Base-by-base conservation (phyloP, 257 asterid genomes). In the Penstemon newberryi region DNA sequence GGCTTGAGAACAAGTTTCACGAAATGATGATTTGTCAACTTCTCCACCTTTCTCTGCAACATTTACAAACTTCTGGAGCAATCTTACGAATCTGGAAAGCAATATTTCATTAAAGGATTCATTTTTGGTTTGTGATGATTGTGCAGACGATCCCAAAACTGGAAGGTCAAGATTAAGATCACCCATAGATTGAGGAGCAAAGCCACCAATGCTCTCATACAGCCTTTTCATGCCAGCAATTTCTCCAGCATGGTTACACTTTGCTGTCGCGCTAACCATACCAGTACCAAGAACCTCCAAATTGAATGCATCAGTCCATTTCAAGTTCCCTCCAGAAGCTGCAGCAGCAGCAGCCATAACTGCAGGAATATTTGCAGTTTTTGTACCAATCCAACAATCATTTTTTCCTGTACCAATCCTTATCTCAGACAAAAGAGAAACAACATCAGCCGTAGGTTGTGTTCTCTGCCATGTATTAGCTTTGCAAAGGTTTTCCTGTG, bases 331-430 rank as follows among this genome's bases (percentile, higher is more conserved):
- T 40, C 99, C 99, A 3, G 99, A 91, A 5, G 99, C 99, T 33
- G 98, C 99, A 63, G 96, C 98, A 52, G 99, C 99, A 6, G 98
- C 96, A 40, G 96, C 95, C 96, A 94, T 94, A 66, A 94, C 96
- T 73, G 87, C 90, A 71, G 90, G 90, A 53, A 80, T 85, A 76
- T 82, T 85, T 75, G 99, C 97, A 69, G 97, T 86, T 79, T 83
- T 87, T 39, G 86, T 89, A 70, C 99, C 97, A 47, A 73, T 77
- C 97, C 99, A 94, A 80, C 92, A 84, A 77, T 94, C 99, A 86
- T 82, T 89, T 84, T 91, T 94, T 58, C 96, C 97, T 4, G 96
- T 89, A 73, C 97, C 97, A 76, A 94, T 94, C 81, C 96, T 85
- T 80, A 94, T 91, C 80, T 94, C 99, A 55, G 97, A 89, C 80